These are phyloP conservation scores for Cladobotryum protrusum DNA, from an alignment of 2,329 filamentous ascomycete genomes.

Conservation along the genomic window DNA sequence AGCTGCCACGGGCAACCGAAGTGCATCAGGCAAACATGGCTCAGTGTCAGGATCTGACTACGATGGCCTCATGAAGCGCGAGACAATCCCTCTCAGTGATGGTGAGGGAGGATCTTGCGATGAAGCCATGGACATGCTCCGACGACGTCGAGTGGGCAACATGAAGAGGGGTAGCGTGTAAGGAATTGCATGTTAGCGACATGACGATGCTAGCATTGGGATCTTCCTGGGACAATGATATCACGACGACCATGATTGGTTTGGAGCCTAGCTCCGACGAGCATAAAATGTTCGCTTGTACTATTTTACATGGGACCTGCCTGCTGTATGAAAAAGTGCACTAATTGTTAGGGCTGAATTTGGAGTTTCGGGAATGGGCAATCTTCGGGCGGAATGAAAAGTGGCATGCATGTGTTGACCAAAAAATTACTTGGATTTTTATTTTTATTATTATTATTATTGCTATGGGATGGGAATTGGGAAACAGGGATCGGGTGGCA, in stretches of 20 bases:
- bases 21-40: background rate
- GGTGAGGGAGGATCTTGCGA: constrained; percentile 40
- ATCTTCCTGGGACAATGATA: constrained; percentile 2
- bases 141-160: constrained; percentile 26
- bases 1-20: constrained; percentile 34
- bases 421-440: background rate
- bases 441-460: no score
- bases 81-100: constrained; percentile 32
- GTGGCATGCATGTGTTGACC: background rate
- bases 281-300: background rate
- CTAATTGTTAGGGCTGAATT: background rate
- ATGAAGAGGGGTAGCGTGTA: constrained; percentile 43
- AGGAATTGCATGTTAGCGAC: constrained; percentile 2
- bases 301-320: background rate
- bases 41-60: constrained; percentile 2
- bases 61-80: background rate
- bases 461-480: no score
- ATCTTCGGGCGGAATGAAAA: background rate
- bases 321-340: background rate
- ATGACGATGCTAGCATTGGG: background rate
- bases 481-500: no score
- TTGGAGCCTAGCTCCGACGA: background rate
- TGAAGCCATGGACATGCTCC: constrained; percentile 33
- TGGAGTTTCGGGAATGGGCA: background rate
- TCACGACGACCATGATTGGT: constrained; percentile 4